Percentiles rank a stretch among this genome's conserved stretches.
phyloP scores from a whole-genome alignment of 208 protist species.

The Borovskyia barvae region DNA sequence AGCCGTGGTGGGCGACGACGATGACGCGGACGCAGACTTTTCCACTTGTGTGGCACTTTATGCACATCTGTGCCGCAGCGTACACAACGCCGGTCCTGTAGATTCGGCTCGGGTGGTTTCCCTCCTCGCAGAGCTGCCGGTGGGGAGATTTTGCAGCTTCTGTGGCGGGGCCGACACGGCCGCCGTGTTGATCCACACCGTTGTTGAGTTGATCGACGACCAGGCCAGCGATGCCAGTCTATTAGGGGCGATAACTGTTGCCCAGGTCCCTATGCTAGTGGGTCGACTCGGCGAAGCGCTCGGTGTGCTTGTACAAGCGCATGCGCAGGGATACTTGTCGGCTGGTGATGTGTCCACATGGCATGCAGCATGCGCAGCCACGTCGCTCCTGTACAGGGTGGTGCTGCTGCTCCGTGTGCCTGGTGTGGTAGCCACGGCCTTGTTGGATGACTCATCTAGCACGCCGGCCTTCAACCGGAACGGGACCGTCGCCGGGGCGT shows the following conservation, averaged over 20 bases:
- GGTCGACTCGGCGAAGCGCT: conserved; percentile 20
- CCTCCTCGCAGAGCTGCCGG: conserved; percentile 15
- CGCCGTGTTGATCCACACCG: not conserved
- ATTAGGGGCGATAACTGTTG: conserved; percentile 11
- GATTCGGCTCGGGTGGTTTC: conserved; percentile 1
- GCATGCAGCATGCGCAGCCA: conserved; percentile 6
- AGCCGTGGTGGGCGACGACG: conserved; percentile 1
- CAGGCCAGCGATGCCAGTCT: not conserved
- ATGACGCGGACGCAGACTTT: conserved; percentile 9
- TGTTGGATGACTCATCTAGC: conserved; percentile 2
- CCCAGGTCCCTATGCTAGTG: conserved; percentile 20
- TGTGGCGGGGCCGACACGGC: conserved; percentile 8
- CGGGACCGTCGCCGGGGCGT: too few relatives aligned
- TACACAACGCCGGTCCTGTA: not conserved
- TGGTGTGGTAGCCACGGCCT: not conserved
- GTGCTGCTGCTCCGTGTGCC: conserved; percentile 7
- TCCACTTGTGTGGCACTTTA: conserved; percentile 8
- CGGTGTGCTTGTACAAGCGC: not conserved
- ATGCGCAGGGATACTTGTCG: conserved; percentile 6
- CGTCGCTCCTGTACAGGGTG: conserved; percentile 16
- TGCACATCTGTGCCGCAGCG: conserved; percentile 5
- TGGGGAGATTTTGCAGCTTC: conserved; percentile 12
- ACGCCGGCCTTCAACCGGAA: too few relatives aligned
- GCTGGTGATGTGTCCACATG: conserved; percentile 9
- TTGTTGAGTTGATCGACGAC: conserved; percentile 9